Base-by-base conservation (phyloP, 2,329 filamentous ascomycete species). In the Fusarium papillatum region DNA sequence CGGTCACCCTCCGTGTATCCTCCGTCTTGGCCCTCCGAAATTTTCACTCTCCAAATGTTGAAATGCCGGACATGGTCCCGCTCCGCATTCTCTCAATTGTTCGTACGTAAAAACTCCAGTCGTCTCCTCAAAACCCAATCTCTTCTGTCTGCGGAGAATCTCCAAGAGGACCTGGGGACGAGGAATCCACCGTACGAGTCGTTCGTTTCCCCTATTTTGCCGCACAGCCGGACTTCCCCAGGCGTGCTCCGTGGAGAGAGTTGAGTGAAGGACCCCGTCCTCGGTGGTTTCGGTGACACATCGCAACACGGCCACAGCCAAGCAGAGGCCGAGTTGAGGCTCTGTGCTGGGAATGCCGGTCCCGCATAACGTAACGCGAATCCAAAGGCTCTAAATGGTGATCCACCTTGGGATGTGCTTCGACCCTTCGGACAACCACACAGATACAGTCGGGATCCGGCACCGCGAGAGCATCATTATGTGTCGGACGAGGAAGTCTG, bases 91-190 rank as follows among this genome's bases (percentile, higher is more conserved):
- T 75, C 53, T 8, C 13, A 24, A 48, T 73, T 75, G 29, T 50
- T 38, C 24, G 69, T 75, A 75, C 73, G 73, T 75, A 75, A 75
- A 64, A 66, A 41, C 19, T 29, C 61, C 69, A 59, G 66, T 41
- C 69, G 50, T 64, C 72, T 75, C 73, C 73, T 75, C 73, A 75
- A 75, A 75, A 75, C 73, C 29, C 73, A 76, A 75, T 75, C 73
- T 75, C 62, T 75, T 39, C n/a, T 60, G 50, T 75, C 65, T 75
- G 73, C 73, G 73, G 73, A 75, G 73, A 76, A 75, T 73, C 72
- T 73, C 64, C 36, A 63, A 63, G 39, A 24, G 50, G 65, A 63
- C 65, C 36, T 66, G 73, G 73, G 72, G 72, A 72, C 39, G 39
- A 36, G 8, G 50, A 55, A 13, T 17, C 59, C 50, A 70, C 59